Percentiles rank a stretch among this genome's conserved stretches.
phyloP scores from a whole-genome alignment of 345 rosid species.

The Salix purpurea region DNA sequence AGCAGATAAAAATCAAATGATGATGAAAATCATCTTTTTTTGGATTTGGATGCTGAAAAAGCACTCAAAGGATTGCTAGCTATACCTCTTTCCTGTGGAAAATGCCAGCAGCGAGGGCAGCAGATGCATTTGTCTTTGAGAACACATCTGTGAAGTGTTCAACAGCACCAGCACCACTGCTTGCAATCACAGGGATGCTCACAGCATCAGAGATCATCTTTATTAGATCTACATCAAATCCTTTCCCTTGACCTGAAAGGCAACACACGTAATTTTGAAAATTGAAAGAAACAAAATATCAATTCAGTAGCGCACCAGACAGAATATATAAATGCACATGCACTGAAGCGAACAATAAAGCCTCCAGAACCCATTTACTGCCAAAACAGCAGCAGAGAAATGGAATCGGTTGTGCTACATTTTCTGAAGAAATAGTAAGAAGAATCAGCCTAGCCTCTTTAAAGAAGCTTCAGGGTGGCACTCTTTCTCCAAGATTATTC shows the following conservation, averaged over 20 bases:
- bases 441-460: no score
- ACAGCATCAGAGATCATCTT: conserved; percentile 85
- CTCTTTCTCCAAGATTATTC: no score
- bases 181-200: conserved; percentile 91
- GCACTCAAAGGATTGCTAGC: background rate
- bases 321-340: background rate
- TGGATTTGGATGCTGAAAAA: background rate
- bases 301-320: background rate
- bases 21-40: background rate
- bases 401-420: background rate
- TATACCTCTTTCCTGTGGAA: conserved; percentile 93
- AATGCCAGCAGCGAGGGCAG: conserved; percentile 97
- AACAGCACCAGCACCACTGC: conserved; percentile 87
- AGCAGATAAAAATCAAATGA: background rate
- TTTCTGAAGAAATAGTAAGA: background rate
- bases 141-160: conserved; percentile 88
- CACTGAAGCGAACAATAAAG: background rate
- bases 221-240: conserved; percentile 72
- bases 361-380: background rate
- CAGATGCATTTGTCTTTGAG: conserved; percentile 74
- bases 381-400: no score
- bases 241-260: conserved; percentile 90
- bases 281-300: background rate
- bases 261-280: background rate
- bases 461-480: no score